A percentile compares a stretch with the other conserved stretches of the same genome.
Conservation (phyloP, 2,329 filamentous ascomycete genomes). For the Podosphaera xanthii region DNA sequence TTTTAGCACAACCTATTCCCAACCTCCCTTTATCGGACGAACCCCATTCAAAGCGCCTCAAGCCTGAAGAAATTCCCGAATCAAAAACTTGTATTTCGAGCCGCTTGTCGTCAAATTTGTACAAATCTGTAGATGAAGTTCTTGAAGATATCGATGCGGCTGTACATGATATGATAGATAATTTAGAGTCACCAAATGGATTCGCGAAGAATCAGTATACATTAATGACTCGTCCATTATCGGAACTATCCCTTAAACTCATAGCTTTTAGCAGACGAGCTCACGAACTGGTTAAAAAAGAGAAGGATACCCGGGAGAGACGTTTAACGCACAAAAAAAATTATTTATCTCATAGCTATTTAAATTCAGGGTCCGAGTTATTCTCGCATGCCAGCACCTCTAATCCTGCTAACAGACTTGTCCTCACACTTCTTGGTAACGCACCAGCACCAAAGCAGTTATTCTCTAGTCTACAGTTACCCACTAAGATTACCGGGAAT, state of each 20-base stretch:
- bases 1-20: slow-evolving; percentile 30
- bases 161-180: slow-evolving; percentile 25
- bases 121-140: slow-evolving; percentile 41
- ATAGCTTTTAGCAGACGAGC: slow-evolving; percentile 35
- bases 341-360: slow-evolving; percentile 1
- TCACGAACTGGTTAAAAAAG: slow-evolving; percentile 37
- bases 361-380: slow-evolving; percentile 1
- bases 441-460: slow-evolving; percentile 54
- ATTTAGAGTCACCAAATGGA: slow-evolving; percentile 21
- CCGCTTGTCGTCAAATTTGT: slow-evolving; percentile 21
- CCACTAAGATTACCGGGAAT: slow-evolving; percentile 17
- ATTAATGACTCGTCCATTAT: slow-evolving; percentile 7
- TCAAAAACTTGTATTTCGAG: slow-evolving; percentile 21
- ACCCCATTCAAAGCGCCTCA: slow-evolving; percentile 36
- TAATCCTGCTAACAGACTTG: slow-evolving; percentile 27
- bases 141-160: slow-evolving; percentile 31
- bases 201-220: slow-evolving; percentile 8
- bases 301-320: slow-evolving; percentile 22
- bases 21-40: slow-evolving; percentile 23
- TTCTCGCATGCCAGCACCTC: slow-evolving; percentile 8
- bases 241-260: slow-evolving; percentile 11
- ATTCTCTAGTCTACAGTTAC: slow-evolving; percentile 61
- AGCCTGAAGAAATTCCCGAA: slow-evolving; percentile 23
- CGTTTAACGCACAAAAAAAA: slow-evolving; percentile 15
- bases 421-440: slow-evolving; percentile 57